Percentiles rank a stretch among this genome's conserved stretches.
These are phyloP conservation scores for Xylaria longipes DNA, from an alignment of 495 filamentous ascomycete genomes.

Conservation along the genomic window DNA sequence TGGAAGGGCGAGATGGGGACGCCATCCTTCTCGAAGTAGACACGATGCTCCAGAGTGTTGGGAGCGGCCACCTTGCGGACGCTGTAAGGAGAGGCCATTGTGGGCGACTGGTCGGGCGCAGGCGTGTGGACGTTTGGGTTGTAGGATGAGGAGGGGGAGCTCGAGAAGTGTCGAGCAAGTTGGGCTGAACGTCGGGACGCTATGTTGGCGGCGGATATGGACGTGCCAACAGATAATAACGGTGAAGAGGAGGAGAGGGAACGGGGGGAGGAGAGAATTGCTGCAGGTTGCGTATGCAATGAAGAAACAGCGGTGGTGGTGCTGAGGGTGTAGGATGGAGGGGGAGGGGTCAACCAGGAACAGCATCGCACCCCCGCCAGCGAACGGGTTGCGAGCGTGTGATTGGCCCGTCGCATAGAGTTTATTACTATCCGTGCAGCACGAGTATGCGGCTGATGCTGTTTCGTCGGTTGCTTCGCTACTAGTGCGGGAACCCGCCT, in stretches of 20 bases:
- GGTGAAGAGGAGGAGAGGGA: slow-evolving; percentile 29
- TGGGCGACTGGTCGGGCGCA: slow-evolving; percentile 43
- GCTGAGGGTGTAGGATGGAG: slow-evolving; percentile 26
- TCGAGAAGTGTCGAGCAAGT: slow-evolving; percentile 62
- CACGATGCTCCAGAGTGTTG: slow-evolving; percentile 94
- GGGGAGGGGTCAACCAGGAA: slow-evolving; percentile 16
- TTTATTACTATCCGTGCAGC: slow-evolving; percentile 14
- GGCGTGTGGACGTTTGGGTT: slow-evolving; percentile 33
- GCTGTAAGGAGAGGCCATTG: slow-evolving; percentile 66
- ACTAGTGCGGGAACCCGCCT: slow-evolving; percentile 17
- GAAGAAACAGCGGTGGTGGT: slow-evolving; percentile 37
- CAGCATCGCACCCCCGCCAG: slow-evolving; percentile 19
- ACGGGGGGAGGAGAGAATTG: slow-evolving; percentile 8
- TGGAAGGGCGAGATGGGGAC: slow-evolving; percentile 93
- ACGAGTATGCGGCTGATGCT: slow-evolving; percentile 11
- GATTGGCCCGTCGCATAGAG: slow-evolving; percentile 17
- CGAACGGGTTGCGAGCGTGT: neutral
- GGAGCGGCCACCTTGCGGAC: slow-evolving; percentile 86
- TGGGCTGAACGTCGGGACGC: slow-evolving; percentile 58
- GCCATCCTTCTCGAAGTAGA: slow-evolving; percentile 98
- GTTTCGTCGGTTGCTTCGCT: slow-evolving; percentile 10
- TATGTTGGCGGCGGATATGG: slow-evolving; percentile 43
- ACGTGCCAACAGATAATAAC: slow-evolving; percentile 44
- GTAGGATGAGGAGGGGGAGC: slow-evolving; percentile 37
- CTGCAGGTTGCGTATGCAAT: slow-evolving; percentile 33